Conservation (phyloP, 345 rosid genomes). For the Populus nigra region DNA sequence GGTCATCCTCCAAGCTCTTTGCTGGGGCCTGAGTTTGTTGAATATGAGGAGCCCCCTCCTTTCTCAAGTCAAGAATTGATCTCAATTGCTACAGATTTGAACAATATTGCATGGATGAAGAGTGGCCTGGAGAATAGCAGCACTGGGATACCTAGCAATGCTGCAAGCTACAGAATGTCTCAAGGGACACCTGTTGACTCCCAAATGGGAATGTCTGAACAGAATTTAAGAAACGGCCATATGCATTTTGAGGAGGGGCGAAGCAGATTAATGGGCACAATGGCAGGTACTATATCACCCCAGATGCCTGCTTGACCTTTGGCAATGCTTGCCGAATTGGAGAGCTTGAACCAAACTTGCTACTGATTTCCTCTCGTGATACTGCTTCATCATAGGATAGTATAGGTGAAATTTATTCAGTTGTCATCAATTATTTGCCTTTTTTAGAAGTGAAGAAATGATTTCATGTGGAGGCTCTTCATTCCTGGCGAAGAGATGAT, state of each 20-base stretch:
- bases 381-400: not conserved
- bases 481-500: constrained; percentile 10
- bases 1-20: constrained; percentile 35
- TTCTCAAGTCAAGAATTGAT: constrained; percentile 65
- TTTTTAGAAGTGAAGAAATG: constrained; percentile 4
- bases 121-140: constrained; percentile 60
- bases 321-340: constrained; percentile 48
- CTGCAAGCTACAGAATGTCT: constrained; percentile 18
- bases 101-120: constrained; percentile 81
- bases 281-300: constrained; percentile 25
- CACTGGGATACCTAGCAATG: constrained; percentile 16
- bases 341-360: constrained; percentile 37
- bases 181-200: constrained; percentile 24
- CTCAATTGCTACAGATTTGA: constrained; percentile 76
- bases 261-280: constrained; percentile 47
- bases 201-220: constrained; percentile 42
- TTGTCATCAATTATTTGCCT: not conserved
- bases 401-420: constrained; percentile 6
- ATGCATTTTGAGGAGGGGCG: constrained; percentile 41
- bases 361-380: not conserved
- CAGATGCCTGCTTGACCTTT: constrained; percentile 45
- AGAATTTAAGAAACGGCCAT: constrained; percentile 32
- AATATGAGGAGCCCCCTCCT: constrained; percentile 58
- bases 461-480: constrained; percentile 12
- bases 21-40: constrained; percentile 82